A percentile compares a stretch with the other conserved stretches of the same genome.
phyloP scores from a whole-genome alignment of 2,329 filamentous ascomycete species.

The Emergomyces africanus region DNA sequence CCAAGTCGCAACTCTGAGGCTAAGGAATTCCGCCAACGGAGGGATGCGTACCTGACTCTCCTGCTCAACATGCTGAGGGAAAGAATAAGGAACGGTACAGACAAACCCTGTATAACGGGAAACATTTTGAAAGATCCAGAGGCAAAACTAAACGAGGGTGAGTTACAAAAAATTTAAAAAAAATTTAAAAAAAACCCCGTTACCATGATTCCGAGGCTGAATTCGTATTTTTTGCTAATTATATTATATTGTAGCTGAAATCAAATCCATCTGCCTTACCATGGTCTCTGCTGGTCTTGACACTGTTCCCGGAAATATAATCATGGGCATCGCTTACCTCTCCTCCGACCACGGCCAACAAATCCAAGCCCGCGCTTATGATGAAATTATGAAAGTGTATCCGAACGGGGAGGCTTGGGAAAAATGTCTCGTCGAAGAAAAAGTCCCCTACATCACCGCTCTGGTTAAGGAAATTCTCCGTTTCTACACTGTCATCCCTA shows the following conservation, averaged over 20 bases:
- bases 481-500: constrained; percentile 68
- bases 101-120: constrained; percentile 55
- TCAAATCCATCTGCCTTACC: constrained; percentile 69
- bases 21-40: constrained; percentile 50
- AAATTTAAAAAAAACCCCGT: background rate
- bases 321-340: constrained; percentile 68
- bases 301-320: constrained; percentile 65
- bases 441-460: constrained; percentile 63
- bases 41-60: constrained; percentile 52
- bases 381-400: constrained; percentile 58
- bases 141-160: constrained; percentile 54
- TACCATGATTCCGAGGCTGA: background rate
- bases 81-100: constrained; percentile 48
- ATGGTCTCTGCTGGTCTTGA: constrained; percentile 75
- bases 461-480: constrained; percentile 67
- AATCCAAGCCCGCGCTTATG: constrained; percentile 56
- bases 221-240: no score
- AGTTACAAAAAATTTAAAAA: constrained; percentile 8
- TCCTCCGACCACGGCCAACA: constrained; percentile 53
- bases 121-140: constrained; percentile 60
- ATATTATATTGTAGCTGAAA: constrained; percentile 44
- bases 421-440: constrained; percentile 58
- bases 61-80: constrained; percentile 49
- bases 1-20: constrained; percentile 51
- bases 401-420: constrained; percentile 66